Conservation (phyloP, 225 moss, liverwort and hornwort genomes). For the Polytrichum commune region DNA sequence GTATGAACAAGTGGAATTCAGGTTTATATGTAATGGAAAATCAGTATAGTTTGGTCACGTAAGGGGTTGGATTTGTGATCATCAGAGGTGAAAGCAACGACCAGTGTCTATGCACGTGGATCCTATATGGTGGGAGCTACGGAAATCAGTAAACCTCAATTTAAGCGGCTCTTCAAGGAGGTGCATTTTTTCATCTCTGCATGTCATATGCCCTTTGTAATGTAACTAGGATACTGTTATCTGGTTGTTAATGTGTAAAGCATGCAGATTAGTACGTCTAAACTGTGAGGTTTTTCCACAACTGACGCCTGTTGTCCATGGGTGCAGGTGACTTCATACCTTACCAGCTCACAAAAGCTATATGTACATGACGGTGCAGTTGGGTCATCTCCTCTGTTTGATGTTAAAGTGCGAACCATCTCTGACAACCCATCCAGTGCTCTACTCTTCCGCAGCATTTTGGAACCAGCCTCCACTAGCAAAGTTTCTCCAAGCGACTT, state of each 20-base stretch:
- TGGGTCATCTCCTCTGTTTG: conserved; percentile 55
- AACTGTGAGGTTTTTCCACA: too few relatives aligned
- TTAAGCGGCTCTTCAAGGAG: conserved; percentile 49
- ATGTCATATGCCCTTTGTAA: too few relatives aligned
- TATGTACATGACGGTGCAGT: conserved; percentile 71
- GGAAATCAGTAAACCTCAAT: conserved; percentile 50
- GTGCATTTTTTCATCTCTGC: conserved; percentile 13
- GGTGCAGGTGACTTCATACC: conserved; percentile 45
- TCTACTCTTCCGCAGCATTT: conserved; percentile 47
- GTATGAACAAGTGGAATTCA: not conserved
- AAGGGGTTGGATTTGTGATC: conserved; percentile 4
- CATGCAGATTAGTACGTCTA: too few relatives aligned
- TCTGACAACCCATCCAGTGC: conserved; percentile 63
- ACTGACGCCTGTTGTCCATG: too few relatives aligned
- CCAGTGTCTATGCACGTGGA: conserved; percentile 54
- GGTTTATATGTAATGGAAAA: not conserved
- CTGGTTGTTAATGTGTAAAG: too few relatives aligned
- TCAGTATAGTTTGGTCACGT: not conserved
- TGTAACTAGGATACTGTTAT: too few relatives aligned
- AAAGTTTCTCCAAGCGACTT: conserved; percentile 41
- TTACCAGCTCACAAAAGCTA: conserved; percentile 36
- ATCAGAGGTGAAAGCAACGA: conserved; percentile 26
- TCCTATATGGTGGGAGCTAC: conserved; percentile 35
- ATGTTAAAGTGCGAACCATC: conserved; percentile 60
- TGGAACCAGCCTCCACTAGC: conserved; percentile 52